phyloP scores from a whole-genome alignment of 2,329 filamentous ascomycete species.

The Bipolaris gigantea region DNA sequence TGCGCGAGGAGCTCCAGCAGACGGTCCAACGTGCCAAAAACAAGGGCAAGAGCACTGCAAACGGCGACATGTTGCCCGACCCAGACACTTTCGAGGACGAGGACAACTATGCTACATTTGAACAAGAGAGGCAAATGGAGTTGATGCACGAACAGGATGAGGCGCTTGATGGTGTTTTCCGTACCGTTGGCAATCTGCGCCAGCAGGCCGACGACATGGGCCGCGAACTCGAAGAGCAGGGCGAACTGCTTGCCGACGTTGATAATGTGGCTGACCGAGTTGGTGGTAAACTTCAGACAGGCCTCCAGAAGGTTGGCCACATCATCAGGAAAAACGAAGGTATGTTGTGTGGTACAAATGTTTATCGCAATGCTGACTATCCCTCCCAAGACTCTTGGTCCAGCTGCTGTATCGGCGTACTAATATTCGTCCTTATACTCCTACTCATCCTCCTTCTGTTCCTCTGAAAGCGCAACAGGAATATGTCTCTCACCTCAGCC shows the following conservation, averaged over 20 bases:
- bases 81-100: constrained; percentile 60
- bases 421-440: constrained; percentile 87
- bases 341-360: constrained; percentile 30
- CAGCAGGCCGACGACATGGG: constrained; percentile 96
- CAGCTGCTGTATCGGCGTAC: constrained; percentile 84
- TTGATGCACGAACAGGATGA: constrained; percentile 96
- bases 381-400: constrained; percentile 65
- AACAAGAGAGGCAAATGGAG: constrained; percentile 86
- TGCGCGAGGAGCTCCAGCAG: constrained; percentile 78
- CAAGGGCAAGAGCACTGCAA: constrained; percentile 43
- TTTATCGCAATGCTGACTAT: constrained; percentile 3
- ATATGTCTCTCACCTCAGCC: not conserved
- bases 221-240: constrained; percentile 91
- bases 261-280: constrained; percentile 86
- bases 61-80: constrained; percentile 59
- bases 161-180: constrained; percentile 88
- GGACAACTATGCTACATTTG: constrained; percentile 75
- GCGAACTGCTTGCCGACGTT: constrained; percentile 81
- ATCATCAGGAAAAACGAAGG: constrained; percentile 92
- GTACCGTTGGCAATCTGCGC: constrained; percentile 86
- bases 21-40: constrained; percentile 51
- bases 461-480: constrained; percentile 50
- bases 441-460: constrained; percentile 76
- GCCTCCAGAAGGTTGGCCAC: constrained; percentile 81
- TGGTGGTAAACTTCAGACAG: constrained; percentile 79